Evolutionary conservation across 805 yeast genomes (phyloP).

Genomic region (Ogataea salicorniae): DNA sequence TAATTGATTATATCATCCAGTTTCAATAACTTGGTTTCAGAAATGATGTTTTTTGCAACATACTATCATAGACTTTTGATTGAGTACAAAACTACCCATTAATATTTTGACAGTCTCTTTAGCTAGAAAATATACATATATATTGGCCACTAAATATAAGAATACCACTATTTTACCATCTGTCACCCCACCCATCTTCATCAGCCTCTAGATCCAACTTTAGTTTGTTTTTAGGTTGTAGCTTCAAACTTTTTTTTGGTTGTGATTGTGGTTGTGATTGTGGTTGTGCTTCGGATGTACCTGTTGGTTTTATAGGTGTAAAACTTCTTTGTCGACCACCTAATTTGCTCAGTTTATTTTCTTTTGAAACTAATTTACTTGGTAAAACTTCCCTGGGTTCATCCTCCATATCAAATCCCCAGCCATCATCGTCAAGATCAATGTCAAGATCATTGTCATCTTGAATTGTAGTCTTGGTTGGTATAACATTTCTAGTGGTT

Average conservation of each 20-base stretch:
- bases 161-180: constrained; percentile 28
- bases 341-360: not conserved
- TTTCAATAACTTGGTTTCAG: too few species aligned
- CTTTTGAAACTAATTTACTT: not conserved
- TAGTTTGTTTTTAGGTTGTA: constrained; percentile 28
- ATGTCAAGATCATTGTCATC: not conserved
- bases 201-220: constrained; percentile 30
- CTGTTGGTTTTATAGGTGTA: not conserved
- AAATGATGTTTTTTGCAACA: too few species aligned
- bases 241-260: constrained; percentile 14
- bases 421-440: constrained; percentile 17
- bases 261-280: constrained; percentile 3
- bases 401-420: constrained; percentile 28
- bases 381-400: not conserved
- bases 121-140: too few species aligned
- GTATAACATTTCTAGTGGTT: not conserved
- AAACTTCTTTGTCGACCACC: constrained; percentile 1
- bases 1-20: too few species aligned
- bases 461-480: not conserved
- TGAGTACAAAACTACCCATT: too few species aligned
- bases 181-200: constrained; percentile 43
- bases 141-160: too few species aligned
- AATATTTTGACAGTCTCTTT: too few species aligned
- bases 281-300: not conserved
- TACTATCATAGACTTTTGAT: too few species aligned